Conservation (phyloP, 306 rosid species). For the Cicer yamashitae region DNA sequence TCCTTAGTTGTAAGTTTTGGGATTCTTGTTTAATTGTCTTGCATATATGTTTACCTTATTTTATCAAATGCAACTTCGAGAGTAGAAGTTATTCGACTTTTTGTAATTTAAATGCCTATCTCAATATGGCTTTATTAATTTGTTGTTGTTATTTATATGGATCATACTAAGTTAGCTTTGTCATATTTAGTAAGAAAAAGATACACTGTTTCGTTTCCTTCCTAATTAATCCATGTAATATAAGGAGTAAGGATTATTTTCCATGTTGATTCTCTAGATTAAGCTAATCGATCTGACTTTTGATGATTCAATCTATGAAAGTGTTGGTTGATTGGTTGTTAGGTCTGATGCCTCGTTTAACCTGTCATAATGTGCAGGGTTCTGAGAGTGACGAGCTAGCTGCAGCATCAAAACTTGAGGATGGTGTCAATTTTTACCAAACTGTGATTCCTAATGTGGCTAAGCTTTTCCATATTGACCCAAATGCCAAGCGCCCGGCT, state of each 20-base stretch:
- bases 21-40: not conserved
- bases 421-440: constrained; percentile 90
- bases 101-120: not conserved
- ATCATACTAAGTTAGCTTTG: constrained; percentile 1
- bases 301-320: constrained; percentile 32
- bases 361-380: constrained; percentile 60
- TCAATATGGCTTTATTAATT: constrained; percentile 8
- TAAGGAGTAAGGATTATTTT: not conserved
- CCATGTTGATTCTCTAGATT: constrained; percentile 27
- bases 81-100: not conserved
- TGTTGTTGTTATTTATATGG: not conserved
- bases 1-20: constrained; percentile 78
- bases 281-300: constrained; percentile 20
- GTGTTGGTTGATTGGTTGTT: constrained; percentile 27
- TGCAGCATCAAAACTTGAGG: constrained; percentile 90
- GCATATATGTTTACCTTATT: not conserved
- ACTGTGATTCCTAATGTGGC: constrained; percentile 85
- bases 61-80: constrained; percentile 17
- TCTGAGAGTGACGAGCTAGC: constrained; percentile 89
- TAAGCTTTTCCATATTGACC: constrained; percentile 85
- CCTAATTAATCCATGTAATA: not conserved
- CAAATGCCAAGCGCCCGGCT: constrained; percentile 82
- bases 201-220: constrained; percentile 3
- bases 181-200: not conserved
- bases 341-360: constrained; percentile 20